These are phyloP conservation scores for Immersiporthe knoxdaviesiana DNA, from an alignment of 2,329 filamentous ascomycete genomes.

Conservation along the genomic window DNA sequence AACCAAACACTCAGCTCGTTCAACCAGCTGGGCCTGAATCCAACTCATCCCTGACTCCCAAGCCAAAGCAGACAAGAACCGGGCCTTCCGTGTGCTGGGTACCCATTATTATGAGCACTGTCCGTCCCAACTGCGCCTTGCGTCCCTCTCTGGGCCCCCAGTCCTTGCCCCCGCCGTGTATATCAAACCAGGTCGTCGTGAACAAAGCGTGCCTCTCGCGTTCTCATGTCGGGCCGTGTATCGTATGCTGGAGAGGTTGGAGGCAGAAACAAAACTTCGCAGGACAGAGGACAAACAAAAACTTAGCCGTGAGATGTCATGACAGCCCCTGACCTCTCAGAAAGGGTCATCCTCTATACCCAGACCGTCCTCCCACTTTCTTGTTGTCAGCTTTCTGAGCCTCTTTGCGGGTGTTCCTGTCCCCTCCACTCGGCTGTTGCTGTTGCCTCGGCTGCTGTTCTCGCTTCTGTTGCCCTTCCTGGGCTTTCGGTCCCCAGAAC, in stretches of 20 bases:
- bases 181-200: not conserved
- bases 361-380: conserved; percentile 50
- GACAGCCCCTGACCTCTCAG: conserved; percentile 28
- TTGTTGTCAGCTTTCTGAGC: conserved; percentile 51
- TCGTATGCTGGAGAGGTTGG: not conserved
- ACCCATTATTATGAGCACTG: not conserved
- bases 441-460: conserved; percentile 34
- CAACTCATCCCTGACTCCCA: not conserved
- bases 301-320: not conserved
- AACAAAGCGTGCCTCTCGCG: not conserved
- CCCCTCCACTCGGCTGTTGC: conserved; percentile 26
- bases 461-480: conserved; percentile 21
- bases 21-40: not conserved
- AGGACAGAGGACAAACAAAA: not conserved
- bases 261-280: not conserved
- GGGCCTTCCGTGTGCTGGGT: not conserved
- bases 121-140: not conserved
- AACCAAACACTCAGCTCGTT: not conserved
- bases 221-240: not conserved
- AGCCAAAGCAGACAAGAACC: not conserved
- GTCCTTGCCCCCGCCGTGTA: not conserved
- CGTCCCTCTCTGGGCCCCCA: not conserved
- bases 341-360: conserved; percentile 46
- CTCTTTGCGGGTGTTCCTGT: conserved; percentile 54
- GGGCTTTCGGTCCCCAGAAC: conserved; percentile 11